Conservation (phyloP, 371 early-diverging fungal genomes). For the Mucor indicus region DNA sequence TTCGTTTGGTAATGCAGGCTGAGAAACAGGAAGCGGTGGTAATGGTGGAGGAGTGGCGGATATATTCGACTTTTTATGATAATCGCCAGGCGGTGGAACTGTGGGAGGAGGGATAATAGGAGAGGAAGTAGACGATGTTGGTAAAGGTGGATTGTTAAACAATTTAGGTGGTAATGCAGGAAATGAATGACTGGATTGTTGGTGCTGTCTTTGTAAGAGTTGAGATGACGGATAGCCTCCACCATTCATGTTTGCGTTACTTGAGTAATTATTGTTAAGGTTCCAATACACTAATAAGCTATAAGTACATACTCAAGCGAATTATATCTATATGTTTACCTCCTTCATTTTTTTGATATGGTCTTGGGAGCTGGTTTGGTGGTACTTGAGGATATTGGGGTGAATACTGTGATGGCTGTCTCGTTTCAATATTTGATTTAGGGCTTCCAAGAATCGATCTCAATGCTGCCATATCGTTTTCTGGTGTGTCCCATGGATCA, state of each 20-base stretch:
- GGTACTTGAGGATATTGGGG: conserved; percentile 4
- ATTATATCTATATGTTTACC: conserved; percentile 8
- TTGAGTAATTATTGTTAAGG: conserved; percentile 1
- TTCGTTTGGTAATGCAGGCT: conserved; percentile 8
- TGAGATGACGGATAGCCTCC: too few species aligned
- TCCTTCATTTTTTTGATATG: conserved; percentile 24
- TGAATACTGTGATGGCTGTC: conserved; percentile 8
- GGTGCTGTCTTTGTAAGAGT: conserved; percentile 2
- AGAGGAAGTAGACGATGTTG: conserved; percentile 13
- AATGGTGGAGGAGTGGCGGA: conserved; percentile 6
- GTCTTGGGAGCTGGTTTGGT: conserved; percentile 5
- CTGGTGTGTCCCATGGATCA: conserved; percentile 73
- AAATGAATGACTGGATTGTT: conserved; percentile 1
- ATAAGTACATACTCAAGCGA: too few species aligned
- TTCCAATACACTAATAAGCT: conserved; percentile 21
- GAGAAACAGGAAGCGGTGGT: conserved; percentile 10
- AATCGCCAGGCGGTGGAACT: conserved; percentile 7
- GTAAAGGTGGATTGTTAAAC: conserved; percentile 11
- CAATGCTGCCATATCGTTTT: conserved; percentile 50
- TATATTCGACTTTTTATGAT: conserved; percentile 2
- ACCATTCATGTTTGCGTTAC: too few species aligned
- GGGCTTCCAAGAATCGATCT: conserved; percentile 36
- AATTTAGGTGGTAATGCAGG: conserved; percentile 25
- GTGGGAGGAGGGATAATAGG: conserved; percentile 13
- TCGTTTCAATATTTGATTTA: neutral